Percentiles rank a stretch among this genome's conserved stretches.
Conservation (phyloP, 2,329 filamentous ascomycete genomes). For the Sporothrix protearum region DNA sequence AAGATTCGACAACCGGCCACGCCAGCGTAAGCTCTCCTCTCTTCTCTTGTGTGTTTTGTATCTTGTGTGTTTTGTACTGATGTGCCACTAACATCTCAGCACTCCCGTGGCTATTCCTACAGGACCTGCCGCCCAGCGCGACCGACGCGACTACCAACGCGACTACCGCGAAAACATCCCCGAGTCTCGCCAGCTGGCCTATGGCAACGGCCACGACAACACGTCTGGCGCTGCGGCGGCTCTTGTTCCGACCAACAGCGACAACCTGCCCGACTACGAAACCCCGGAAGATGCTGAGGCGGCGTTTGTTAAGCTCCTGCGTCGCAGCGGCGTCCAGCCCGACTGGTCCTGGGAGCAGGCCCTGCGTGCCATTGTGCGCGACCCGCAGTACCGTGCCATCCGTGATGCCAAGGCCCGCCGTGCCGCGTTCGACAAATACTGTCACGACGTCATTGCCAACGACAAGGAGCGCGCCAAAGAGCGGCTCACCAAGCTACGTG, state of each 20-base stretch:
- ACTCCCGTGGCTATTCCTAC: constrained; percentile 36
- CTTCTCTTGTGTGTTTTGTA: background rate
- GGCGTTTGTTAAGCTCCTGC: constrained; percentile 87
- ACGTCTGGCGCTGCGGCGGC: constrained; percentile 49
- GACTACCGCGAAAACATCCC: constrained; percentile 20
- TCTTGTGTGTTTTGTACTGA: background rate
- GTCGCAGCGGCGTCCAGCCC: constrained; percentile 77
- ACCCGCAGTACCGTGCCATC: constrained; percentile 87
- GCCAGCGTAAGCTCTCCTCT: constrained; percentile 39
- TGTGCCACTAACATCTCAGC: constrained; percentile 1
- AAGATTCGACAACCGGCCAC: constrained; percentile 46
- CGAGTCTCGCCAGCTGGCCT: constrained; percentile 57
- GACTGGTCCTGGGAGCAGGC: constrained; percentile 93
- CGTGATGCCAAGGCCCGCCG: constrained; percentile 90
- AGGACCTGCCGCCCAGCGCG: constrained; percentile 37
- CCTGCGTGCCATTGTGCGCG: constrained; percentile 79
- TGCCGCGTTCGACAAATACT: constrained; percentile 91
- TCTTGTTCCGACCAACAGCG: constrained; percentile 61
- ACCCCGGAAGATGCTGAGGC: constrained; percentile 84
- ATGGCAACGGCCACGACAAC: constrained; percentile 47
- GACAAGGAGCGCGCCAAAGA: constrained; percentile 95
- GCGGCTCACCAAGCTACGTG: constrained; percentile 81
- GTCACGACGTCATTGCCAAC: constrained; percentile 80
- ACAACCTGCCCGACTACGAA: constrained; percentile 74
- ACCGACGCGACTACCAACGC: constrained; percentile 21